Conservation (phyloP, 192 early-diverging fungal species). For the Allomyces macrogynus region DNA sequence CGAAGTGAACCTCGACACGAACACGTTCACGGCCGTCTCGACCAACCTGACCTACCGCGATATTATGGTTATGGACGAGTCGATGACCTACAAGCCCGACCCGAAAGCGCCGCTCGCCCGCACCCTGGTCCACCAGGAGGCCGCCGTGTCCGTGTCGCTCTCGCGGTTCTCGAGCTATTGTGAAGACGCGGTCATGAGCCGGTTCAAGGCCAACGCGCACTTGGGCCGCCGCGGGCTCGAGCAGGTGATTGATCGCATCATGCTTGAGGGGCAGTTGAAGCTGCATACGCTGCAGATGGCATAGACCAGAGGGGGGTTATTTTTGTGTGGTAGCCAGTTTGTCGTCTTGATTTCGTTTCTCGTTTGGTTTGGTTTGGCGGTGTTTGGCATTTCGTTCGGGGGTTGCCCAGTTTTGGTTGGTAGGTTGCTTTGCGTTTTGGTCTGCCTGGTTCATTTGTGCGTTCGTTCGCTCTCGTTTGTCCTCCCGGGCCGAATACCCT, state of each 20-base stretch:
- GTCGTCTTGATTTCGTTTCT: too few species aligned
- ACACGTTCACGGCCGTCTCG: constrained; percentile 52
- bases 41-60: constrained; percentile 72
- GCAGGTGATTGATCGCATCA: constrained; percentile 52
- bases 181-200: constrained; percentile 64
- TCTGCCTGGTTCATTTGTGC: too few species aligned
- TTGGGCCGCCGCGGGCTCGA: constrained; percentile 68
- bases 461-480: too few species aligned
- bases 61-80: constrained; percentile 66
- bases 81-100: constrained; percentile 53
- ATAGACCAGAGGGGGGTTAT: not conserved
- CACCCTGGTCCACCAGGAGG: constrained; percentile 17
- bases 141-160: constrained; percentile 46
- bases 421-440: too few species aligned
- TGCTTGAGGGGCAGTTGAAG: constrained; percentile 2
- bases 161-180: constrained; percentile 44
- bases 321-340: not conserved
- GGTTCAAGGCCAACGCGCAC: constrained; percentile 77
- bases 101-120: constrained; percentile 20
- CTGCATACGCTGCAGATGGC: not conserved
- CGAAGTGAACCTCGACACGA: constrained; percentile 55
- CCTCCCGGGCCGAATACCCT: too few species aligned
- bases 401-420: too few species aligned
- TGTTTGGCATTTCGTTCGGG: too few species aligned
- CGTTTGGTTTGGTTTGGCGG: too few species aligned